These are phyloP conservation scores for Corymbia citriodora DNA, from an alignment of 441 rosid genomes.

Conservation along the genomic window DNA sequence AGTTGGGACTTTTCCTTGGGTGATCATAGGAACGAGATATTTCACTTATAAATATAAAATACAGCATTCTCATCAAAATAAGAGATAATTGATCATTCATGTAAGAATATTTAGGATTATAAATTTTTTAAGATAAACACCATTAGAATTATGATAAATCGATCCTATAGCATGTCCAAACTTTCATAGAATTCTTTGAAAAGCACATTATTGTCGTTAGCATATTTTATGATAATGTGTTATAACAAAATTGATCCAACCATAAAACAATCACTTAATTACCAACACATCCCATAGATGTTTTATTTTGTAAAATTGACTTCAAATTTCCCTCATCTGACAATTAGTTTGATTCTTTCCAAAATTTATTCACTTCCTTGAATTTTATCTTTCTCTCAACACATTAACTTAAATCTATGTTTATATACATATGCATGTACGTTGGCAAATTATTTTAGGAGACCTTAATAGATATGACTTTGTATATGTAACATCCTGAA, in stretches of 20 bases:
- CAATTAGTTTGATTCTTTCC: neutral
- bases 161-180: neutral
- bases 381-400: neutral
- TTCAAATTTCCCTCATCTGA: neutral
- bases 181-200: neutral
- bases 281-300: neutral
- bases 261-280: neutral
- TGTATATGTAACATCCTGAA: no score
- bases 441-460: no score
- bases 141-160: neutral
- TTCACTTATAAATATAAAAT: neutral
- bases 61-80: neutral
- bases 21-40: neutral
- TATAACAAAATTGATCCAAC: neutral
- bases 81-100: accelerated
- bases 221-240: neutral
- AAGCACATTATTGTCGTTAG: neutral
- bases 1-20: neutral
- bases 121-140: accelerated
- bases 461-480: no score
- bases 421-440: no score
- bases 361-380: neutral
- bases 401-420: neutral
- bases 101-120: accelerated
- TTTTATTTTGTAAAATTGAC: neutral